Conservation (phyloP, 2,329 filamentous ascomycete genomes). For the Elsinoe ampelina region DNA sequence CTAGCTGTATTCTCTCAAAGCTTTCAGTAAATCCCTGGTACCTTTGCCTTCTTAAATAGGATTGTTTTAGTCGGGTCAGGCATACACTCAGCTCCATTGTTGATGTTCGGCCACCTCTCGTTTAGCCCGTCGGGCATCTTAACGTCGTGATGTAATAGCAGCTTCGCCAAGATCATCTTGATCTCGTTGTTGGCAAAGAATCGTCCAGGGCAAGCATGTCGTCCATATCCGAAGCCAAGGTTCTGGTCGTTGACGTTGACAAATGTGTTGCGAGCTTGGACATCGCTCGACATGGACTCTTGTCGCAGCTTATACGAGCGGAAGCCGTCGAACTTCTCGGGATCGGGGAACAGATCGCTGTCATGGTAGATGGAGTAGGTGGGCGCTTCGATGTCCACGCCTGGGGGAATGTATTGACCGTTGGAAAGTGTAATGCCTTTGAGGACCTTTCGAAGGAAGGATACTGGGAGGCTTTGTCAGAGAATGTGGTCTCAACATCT, state of each 20-base stretch:
- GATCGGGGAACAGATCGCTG: not conserved
- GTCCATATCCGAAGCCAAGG: conserved; percentile 22
- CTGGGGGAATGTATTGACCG: not conserved
- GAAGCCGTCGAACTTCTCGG: not conserved
- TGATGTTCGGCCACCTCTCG: not conserved
- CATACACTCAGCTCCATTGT: not conserved
- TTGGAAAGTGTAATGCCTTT: not conserved
- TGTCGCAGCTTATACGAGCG: not conserved
- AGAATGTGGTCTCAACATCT: not conserved
- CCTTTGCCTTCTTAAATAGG: not conserved
- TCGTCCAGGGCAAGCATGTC: conserved; percentile 25
- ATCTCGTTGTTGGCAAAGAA: conserved; percentile 24
- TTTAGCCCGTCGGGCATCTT: conserved; percentile 15
- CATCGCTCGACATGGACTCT: not conserved
- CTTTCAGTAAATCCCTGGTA: not conserved
- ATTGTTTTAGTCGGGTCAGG: not conserved
- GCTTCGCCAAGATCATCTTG: conserved; percentile 22
- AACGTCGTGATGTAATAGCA: conserved; percentile 25
- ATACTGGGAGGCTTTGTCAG: not conserved
- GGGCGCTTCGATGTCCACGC: not conserved
- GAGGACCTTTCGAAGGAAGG: not conserved
- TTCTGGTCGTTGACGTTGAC: conserved; percentile 8
- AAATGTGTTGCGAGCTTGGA: not conserved
- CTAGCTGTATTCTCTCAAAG: no score
- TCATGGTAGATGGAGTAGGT: not conserved